These are phyloP conservation scores for Lolium perenne DNA, from an alignment of 176 grass and related monocot genomes.

Conservation along the genomic window DNA sequence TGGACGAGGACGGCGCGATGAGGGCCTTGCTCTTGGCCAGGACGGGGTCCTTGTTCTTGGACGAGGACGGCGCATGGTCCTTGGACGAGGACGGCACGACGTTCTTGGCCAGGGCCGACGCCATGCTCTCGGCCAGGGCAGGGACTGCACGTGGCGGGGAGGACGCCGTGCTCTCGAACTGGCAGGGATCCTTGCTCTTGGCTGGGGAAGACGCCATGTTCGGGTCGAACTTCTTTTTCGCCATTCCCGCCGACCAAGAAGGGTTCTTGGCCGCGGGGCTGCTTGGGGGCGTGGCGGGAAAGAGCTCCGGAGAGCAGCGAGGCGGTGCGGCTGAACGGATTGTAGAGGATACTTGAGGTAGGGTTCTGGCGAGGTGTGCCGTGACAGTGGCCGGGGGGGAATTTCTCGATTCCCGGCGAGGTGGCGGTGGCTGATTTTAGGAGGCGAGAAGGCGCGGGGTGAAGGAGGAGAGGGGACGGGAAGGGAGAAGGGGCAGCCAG, in stretches of 20 bases:
- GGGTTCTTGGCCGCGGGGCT: neutral
- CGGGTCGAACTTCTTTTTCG: neutral
- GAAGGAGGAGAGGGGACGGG: neutral
- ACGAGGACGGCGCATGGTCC: neutral
- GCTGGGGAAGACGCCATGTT: neutral
- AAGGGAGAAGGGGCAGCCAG: neutral
- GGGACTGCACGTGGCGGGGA: neutral
- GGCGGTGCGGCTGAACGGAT: neutral
- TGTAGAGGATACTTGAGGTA: too few species aligned
- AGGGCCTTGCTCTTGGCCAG: too few species aligned
- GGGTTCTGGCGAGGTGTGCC: neutral
- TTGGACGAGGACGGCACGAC: neutral
- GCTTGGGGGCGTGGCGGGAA: neutral
- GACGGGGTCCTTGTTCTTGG: too few species aligned
- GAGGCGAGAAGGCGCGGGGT: neutral
- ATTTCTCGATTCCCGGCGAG: neutral
- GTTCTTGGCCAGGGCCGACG: neutral
- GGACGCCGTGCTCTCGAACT: neutral
- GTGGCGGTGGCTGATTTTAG: neutral
- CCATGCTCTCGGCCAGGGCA: neutral
- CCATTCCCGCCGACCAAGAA: slow-evolving; percentile 12
- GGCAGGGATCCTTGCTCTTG: too few species aligned
- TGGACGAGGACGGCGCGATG: neutral
- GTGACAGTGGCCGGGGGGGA: neutral
- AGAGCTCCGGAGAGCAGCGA: neutral